A percentile compares a stretch with the other conserved stretches of the same genome.
Conservation (phyloP, 148 eudicot genomes). For the Rhododendron ferrugineum region DNA sequence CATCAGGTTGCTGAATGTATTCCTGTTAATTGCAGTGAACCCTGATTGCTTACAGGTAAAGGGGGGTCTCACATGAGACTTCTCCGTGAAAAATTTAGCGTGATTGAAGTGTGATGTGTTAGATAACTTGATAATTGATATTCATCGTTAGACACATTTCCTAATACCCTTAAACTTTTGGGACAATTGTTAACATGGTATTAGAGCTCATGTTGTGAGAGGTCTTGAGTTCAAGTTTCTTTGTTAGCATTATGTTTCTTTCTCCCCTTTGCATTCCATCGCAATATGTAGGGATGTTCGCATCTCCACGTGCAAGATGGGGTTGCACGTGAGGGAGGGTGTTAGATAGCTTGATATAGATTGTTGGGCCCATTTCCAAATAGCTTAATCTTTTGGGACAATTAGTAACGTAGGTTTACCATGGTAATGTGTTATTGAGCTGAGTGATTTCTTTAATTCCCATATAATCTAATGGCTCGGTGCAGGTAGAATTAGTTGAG, state of each 20-base stretch:
- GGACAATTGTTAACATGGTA: not conserved
- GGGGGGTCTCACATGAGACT: not conserved
- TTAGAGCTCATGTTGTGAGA: not conserved
- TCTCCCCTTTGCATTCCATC: not conserved
- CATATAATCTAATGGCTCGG: not conserved
- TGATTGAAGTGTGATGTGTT: not conserved
- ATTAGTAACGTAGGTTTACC: not conserved
- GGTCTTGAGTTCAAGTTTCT: not conserved
- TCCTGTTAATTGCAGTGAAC: not conserved
- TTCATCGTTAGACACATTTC: not conserved
- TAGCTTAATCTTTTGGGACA: not conserved
- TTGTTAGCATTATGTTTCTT: not conserved
- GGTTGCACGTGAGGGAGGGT: not conserved
- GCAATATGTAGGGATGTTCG: not conserved
- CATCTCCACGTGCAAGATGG: not conserved
- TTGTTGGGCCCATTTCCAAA: not conserved
- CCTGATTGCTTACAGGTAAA: not conserved
- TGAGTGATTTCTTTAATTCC: not conserved
- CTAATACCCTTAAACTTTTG: not conserved
- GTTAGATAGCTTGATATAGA: not conserved
- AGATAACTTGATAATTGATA: not conserved
- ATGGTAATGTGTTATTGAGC: not conserved
- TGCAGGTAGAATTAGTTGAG: conserved; percentile 42
- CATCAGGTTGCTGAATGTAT: not conserved
- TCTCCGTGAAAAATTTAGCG: not conserved